Conservation (phyloP, 805 yeast genomes). For the Naumovozyma dairenensis region DNA sequence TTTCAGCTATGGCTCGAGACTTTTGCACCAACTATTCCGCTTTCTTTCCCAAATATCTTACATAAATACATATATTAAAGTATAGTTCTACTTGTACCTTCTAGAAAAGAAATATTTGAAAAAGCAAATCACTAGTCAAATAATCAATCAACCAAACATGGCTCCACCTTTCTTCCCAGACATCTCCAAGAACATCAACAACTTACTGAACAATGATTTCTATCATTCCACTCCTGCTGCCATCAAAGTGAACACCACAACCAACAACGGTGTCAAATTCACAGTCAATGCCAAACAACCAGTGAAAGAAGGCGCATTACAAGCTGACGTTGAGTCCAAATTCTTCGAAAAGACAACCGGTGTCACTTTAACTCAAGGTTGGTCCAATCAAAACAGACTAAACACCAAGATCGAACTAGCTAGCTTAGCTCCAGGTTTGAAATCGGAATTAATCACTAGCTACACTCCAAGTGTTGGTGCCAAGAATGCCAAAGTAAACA, state of each 20-base stretch:
- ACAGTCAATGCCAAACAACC: slow-evolving; percentile 84
- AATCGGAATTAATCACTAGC: slow-evolving; percentile 81
- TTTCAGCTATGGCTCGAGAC: too few relatives aligned
- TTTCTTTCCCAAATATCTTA: too few relatives aligned
- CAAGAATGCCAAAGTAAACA: slow-evolving; percentile 81
- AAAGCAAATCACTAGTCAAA: too few relatives aligned
- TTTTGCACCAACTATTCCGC: too few relatives aligned
- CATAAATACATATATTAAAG: too few relatives aligned
- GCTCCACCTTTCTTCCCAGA: slow-evolving; percentile 89
- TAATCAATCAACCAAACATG: too few relatives aligned
- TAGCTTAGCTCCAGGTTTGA: slow-evolving; percentile 90
- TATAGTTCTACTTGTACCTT: too few relatives aligned
- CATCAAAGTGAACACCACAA: slow-evolving; percentile 80
- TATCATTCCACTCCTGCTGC: slow-evolving; percentile 84
- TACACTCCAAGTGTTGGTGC: slow-evolving; percentile 79
- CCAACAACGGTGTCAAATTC: slow-evolving; percentile 95
- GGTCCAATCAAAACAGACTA: slow-evolving; percentile 89
- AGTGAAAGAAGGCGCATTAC: slow-evolving; percentile 67
- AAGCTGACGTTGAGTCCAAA: slow-evolving; percentile 85
- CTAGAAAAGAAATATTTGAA: not conserved
- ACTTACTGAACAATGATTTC: slow-evolving; percentile 83
- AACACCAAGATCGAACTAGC: slow-evolving; percentile 88
- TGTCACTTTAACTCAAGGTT: slow-evolving; percentile 89
- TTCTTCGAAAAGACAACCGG: slow-evolving; percentile 89
- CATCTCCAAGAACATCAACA: slow-evolving; percentile 86